These are phyloP conservation scores for Nakazawaea sp. DNA, from an alignment of 805 yeast species.

Conservation along the genomic window DNA sequence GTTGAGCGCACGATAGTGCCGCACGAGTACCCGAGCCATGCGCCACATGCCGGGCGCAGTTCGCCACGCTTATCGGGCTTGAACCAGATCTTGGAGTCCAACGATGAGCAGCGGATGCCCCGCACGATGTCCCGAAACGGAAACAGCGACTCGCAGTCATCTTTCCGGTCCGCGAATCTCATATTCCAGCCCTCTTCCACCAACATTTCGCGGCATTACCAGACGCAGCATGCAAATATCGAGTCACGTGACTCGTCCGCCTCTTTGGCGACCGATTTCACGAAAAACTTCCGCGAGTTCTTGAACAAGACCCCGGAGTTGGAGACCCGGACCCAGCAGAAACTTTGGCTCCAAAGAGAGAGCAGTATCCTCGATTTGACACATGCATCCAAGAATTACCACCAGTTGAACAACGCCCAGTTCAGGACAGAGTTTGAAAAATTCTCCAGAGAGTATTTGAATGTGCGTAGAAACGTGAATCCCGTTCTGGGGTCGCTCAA, in stretches of 20 bases:
- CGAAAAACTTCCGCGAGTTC: slow-evolving; percentile 33
- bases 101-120: neutral
- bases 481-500: slow-evolving; percentile 62
- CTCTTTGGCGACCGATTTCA: slow-evolving; percentile 7
- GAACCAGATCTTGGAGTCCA: neutral
- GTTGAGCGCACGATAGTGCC: slow-evolving; percentile 30
- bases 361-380: slow-evolving; percentile 57
- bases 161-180: slow-evolving; percentile 11
- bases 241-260: neutral
- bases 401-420: slow-evolving; percentile 31
- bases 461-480: slow-evolving; percentile 60
- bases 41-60: slow-evolving; percentile 2
- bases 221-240: neutral
- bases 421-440: slow-evolving; percentile 74
- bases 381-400: slow-evolving; percentile 22
- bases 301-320: slow-evolving; percentile 28
- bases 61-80: slow-evolving; percentile 3
- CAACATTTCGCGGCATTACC: slow-evolving; percentile 8
- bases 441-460: slow-evolving; percentile 65
- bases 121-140: neutral
- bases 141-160: slow-evolving; percentile 1
- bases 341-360: slow-evolving; percentile 78
- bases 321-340: slow-evolving; percentile 76
- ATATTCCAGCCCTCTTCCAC: slow-evolving; percentile 16
- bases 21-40: neutral